Percentiles rank a stretch among this genome's conserved stretches.
Conservation (phyloP, 305 asterid species). For the Solanum chacoense region DNA sequence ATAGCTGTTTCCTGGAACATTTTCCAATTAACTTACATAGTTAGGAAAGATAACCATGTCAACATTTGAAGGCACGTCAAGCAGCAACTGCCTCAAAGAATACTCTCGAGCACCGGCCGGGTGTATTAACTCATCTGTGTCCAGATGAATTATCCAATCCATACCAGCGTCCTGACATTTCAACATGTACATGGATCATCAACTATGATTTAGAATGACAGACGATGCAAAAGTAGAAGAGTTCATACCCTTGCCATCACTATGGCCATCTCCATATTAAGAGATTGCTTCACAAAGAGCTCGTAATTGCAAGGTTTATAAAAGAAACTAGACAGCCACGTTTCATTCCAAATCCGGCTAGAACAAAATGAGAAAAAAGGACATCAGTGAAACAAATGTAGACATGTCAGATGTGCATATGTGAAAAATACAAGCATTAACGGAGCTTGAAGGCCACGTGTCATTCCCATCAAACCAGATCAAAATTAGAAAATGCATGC, state of each 20-base stretch:
- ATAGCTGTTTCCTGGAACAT: background rate
- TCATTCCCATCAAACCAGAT: background rate
- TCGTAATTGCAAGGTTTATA: constrained; percentile 93
- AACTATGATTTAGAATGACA: background rate
- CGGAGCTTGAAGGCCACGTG: background rate
- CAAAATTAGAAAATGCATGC: background rate
- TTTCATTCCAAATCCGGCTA: constrained; percentile 82
- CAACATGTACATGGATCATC: background rate
- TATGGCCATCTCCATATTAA: constrained; percentile 95
- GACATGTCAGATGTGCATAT: background rate
- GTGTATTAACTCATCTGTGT: constrained; percentile 84
- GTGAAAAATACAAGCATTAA: background rate
- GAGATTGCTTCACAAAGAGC: constrained; percentile 88
- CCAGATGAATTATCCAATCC: constrained; percentile 95
- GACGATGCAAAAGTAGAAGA: background rate
- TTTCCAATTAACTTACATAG: constrained; percentile 45
- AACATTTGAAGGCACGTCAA: constrained; percentile 54
- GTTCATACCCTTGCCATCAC: constrained; percentile 84
- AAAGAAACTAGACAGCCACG: constrained; percentile 56
- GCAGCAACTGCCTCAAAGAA: constrained; percentile 69
- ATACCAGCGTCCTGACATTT: constrained; percentile 61
- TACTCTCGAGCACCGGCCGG: constrained; percentile 83
- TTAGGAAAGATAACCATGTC: constrained; percentile 84
- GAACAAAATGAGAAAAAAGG: constrained; percentile 6
- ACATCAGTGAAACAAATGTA: background rate